Conservation (phyloP, 257 asterid species). For the Rubia yunnanensis region DNA sequence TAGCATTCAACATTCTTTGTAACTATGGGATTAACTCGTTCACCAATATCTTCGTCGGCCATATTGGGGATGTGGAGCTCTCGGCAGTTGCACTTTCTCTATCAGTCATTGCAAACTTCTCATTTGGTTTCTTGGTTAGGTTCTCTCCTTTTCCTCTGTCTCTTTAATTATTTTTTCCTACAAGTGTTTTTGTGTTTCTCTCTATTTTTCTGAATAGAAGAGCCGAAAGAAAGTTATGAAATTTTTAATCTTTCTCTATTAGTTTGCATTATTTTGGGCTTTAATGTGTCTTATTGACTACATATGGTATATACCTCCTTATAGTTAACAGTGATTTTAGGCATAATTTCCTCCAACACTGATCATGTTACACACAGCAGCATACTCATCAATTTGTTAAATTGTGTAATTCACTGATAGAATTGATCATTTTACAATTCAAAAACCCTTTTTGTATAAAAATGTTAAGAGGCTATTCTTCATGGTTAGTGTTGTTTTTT, state of each 20-base stretch:
- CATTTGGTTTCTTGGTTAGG: constrained; percentile 92
- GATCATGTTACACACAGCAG: not conserved
- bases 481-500: not conserved
- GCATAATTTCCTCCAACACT: not conserved
- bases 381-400: not conserved
- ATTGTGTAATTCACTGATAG: not conserved
- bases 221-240: too few species aligned
- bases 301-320: not conserved
- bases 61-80: constrained; percentile 85
- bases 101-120: constrained; percentile 79
- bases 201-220: not conserved
- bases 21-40: constrained; percentile 84
- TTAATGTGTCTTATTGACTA: not conserved
- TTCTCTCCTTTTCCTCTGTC: constrained; percentile 1
- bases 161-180: not conserved
- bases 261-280: not conserved
- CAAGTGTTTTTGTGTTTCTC: not conserved
- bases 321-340: not conserved
- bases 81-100: constrained; percentile 81
- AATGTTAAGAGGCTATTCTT: not conserved
- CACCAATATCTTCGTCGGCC: constrained; percentile 82
- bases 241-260: not conserved
- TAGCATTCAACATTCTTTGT: constrained; percentile 88
- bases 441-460: not conserved
- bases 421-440: not conserved